Evolutionary conservation across 257 asterid species (phyloP).

Genomic region (Solanum gracilifrons): DNA sequence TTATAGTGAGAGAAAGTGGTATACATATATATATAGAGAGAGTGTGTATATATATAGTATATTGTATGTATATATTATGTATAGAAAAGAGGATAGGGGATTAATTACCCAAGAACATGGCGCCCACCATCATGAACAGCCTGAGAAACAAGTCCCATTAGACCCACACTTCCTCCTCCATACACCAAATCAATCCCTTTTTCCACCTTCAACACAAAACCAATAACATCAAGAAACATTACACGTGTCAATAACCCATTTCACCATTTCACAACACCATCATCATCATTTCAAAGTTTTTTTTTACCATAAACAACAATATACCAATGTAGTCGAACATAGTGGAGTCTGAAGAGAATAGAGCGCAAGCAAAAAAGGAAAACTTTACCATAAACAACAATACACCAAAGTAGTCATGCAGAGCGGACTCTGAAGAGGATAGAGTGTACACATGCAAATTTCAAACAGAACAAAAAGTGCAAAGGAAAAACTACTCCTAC

Average conservation of each 20-base stretch:
- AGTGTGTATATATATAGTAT: neutral
- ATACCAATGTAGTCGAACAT: no score
- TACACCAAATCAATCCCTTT: constrained; percentile 86
- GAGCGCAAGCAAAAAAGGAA: no score
- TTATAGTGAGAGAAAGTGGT: neutral
- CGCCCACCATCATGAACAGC: constrained; percentile 99
- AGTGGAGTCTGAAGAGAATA: neutral
- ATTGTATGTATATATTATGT: neutral
- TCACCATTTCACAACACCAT: neutral
- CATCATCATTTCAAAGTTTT: neutral
- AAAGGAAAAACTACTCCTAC: no score
- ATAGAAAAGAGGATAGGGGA: neutral
- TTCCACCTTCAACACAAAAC: constrained; percentile 54
- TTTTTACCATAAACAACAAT: neutral
- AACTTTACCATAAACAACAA: no score
- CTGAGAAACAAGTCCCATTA: constrained; percentile 98
- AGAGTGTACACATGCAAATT: accelerated
- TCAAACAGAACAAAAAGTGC: no score
- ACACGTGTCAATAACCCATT: constrained; percentile 29
- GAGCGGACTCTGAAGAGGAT: neutral
- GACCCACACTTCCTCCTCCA: constrained; percentile 99
- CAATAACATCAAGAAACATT: constrained; percentile 5
- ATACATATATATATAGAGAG: neutral
- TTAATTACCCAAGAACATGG: constrained; percentile 81
- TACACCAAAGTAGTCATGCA: no score